Evolutionary conservation across 805 yeast genomes (phyloP).

Genomic region (Pichia phayaonensis): DNA sequence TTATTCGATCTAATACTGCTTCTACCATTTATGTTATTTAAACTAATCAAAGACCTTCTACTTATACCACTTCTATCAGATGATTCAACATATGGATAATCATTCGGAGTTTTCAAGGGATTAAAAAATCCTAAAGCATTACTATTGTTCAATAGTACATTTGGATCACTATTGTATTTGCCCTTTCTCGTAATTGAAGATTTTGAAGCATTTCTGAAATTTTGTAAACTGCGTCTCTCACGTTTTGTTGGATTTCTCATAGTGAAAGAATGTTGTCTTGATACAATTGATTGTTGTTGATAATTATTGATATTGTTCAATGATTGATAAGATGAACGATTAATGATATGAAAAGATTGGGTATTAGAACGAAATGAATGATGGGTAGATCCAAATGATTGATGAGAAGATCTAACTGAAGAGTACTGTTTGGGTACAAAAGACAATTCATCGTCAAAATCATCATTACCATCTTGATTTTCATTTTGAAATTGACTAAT

Average conservation of each 20-base stretch:
- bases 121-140: background rate
- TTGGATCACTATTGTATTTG: constrained; percentile 4
- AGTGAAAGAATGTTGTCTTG: background rate
- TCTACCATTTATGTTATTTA: constrained; percentile 27
- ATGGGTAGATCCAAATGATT: background rate
- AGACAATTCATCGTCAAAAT: background rate
- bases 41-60: background rate
- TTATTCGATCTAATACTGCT: constrained; percentile 32
- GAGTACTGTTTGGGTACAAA: background rate
- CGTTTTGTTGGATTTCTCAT: background rate
- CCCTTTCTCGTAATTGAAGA: background rate
- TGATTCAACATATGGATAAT: background rate
- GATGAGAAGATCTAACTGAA: background rate
- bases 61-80: background rate
- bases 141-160: background rate
- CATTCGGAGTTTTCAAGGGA: background rate
- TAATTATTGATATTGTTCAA: background rate
- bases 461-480: background rate
- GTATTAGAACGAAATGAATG: too few species aligned
- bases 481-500: too few species aligned
- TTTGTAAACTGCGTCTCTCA: constrained; percentile 5
- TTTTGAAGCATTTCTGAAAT: background rate
- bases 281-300: background rate
- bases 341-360: too few species aligned
- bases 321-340: background rate